phyloP scores from a whole-genome alignment of 75 land plant species.

The Azolla pinnata region DNA sequence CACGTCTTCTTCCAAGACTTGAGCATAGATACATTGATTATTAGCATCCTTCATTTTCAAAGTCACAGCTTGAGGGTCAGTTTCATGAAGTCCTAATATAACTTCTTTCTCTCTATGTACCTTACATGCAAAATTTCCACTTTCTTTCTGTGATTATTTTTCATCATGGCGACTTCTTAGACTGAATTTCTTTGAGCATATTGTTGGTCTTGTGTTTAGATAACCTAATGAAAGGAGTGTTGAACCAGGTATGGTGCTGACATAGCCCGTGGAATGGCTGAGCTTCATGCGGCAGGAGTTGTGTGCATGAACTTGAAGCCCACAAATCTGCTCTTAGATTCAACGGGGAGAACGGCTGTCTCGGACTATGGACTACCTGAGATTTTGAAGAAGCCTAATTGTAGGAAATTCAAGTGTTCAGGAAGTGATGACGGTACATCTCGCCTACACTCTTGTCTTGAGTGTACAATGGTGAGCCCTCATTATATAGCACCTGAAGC shows the following conservation, averaged over 20 bases:
- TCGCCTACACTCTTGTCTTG: conserved; percentile 67
- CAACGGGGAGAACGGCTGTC: conserved; percentile 69
- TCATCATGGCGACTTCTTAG: too few relatives aligned
- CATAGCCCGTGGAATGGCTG: conserved; percentile 87
- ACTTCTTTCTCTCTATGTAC: too few relatives aligned
- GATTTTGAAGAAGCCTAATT: conserved; percentile 63
- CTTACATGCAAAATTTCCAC: too few relatives aligned
- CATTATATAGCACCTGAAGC: conserved; percentile 90
- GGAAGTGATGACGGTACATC: conserved; percentile 38
- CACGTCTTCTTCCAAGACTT: too few relatives aligned
- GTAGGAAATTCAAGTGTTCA: conserved; percentile 41
- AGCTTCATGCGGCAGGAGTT: conserved; percentile 91
- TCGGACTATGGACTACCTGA: conserved; percentile 86
- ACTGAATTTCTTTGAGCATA: too few relatives aligned
- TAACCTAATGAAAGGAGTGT: too few relatives aligned
- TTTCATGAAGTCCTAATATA: too few relatives aligned
- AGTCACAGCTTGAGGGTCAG: too few relatives aligned
- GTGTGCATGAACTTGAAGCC: conserved; percentile 88
- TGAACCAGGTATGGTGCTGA: conserved; percentile 81
- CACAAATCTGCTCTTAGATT: conserved; percentile 76
- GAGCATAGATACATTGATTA: too few relatives aligned
- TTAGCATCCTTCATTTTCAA: too few relatives aligned
- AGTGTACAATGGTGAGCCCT: conserved; percentile 81
- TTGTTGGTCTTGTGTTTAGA: too few relatives aligned
- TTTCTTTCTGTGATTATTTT: too few relatives aligned